Percentiles rank a stretch among this genome's conserved stretches.
Conservation (phyloP, 495 filamentous ascomycete species). For the Ramalina peruviana region DNA sequence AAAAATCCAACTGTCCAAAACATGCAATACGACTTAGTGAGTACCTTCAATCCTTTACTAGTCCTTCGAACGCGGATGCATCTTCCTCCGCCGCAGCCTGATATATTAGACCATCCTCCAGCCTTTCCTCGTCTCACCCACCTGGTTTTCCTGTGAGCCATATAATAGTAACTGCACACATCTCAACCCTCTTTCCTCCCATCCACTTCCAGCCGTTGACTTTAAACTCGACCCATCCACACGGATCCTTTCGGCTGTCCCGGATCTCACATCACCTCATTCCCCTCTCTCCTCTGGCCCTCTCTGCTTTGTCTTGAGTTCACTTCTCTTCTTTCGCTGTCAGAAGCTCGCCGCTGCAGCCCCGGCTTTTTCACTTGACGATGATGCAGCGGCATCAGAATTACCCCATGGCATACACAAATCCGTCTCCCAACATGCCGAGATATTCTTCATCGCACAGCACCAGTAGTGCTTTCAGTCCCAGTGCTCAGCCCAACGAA, state of each 20-base stretch:
- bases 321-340: neutral
- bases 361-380: neutral
- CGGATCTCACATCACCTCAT: neutral
- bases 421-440: conserved; percentile 24
- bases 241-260: conserved; percentile 1
- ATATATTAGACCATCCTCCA: conserved; percentile 9
- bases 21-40: conserved; percentile 2
- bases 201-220: neutral
- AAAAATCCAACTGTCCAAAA: conserved; percentile 8
- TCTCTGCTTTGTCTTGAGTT: neutral
- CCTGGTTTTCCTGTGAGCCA: neutral
- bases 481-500: conserved; percentile 90
- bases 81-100: conserved; percentile 14
- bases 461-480: conserved; percentile 92
- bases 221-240: neutral
- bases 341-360: neutral
- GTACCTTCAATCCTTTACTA: neutral
- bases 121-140: neutral
- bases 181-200: neutral
- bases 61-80: conserved; percentile 7
- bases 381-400: conserved; percentile 15
- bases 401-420: conserved; percentile 11
- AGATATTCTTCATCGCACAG: conserved; percentile 53
- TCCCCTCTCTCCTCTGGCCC: neutral
- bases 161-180: too few relatives aligned